Evolutionary conservation across 768 basidiomycete species (phyloP).

Genomic region (Termitomyces sp.): DNA sequence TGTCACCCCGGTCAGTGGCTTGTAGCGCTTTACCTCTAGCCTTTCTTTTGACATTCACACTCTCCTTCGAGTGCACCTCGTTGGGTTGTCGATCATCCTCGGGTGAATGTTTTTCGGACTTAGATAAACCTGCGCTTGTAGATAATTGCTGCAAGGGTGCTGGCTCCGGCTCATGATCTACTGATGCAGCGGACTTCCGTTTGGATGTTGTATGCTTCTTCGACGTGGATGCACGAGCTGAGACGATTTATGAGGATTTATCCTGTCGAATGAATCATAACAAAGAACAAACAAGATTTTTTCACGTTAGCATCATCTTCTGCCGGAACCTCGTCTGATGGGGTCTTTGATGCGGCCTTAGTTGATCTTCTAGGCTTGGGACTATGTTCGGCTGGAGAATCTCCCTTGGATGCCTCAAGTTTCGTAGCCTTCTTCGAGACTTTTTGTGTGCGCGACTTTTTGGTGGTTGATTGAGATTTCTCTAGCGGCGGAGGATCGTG

Average conservation of each 20-base stretch:
- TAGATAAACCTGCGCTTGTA: not conserved
- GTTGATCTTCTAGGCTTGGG: not conserved
- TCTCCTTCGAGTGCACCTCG: not conserved
- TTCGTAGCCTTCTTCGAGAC: not conserved
- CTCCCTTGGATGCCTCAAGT: not conserved
- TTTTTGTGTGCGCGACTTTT: conserved; percentile 3
- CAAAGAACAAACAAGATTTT: not conserved
- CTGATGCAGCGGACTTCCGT: not conserved
- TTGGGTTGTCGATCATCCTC: not conserved
- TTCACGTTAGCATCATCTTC: not conserved
- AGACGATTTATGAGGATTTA: not conserved
- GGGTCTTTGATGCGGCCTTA: not conserved
- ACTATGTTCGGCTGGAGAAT: not conserved
- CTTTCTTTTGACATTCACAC: not conserved
- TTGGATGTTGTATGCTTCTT: not conserved
- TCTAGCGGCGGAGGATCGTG: not conserved
- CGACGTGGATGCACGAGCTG: not conserved
- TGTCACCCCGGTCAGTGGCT: not conserved
- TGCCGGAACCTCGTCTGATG: not conserved
- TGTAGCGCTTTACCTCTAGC: not conserved
- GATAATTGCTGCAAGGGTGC: conserved; percentile 1
- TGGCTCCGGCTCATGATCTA: not conserved
- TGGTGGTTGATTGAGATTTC: not conserved
- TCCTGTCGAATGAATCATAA: not conserved
- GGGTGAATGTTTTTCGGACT: not conserved